Percentiles rank a stretch among this genome's conserved stretches.
Evolutionary conservation across 1,284 basidiomycete genomes (phyloP).

Genomic region (Spongiforma sp.): DNA sequence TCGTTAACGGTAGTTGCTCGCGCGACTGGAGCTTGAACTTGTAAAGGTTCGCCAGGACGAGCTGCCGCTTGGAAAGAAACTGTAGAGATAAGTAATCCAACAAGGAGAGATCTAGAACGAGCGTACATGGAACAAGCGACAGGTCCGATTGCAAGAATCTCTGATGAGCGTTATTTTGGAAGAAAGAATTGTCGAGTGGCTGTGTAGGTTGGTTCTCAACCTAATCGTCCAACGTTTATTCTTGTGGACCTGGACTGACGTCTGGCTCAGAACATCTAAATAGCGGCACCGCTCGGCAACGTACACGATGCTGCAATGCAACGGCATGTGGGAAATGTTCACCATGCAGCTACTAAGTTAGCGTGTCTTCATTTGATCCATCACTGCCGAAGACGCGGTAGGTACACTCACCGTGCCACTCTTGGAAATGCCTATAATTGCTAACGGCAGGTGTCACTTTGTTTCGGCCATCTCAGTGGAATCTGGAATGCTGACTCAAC

Average conservation of each 20-base stretch:
- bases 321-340: neutral
- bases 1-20: conserved; percentile 50
- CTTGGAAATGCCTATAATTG: neutral
- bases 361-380: neutral
- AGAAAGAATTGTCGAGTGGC: conserved; percentile 19
- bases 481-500: conserved; percentile 4
- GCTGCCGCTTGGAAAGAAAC: conserved; percentile 35
- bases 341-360: neutral
- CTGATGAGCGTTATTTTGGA: conserved; percentile 29
- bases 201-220: conserved; percentile 15
- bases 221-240: neutral
- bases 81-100: conserved; percentile 1
- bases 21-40: conserved; percentile 35
- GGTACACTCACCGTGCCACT: neutral
- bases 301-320: neutral
- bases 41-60: conserved; percentile 38
- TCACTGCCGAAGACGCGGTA: neutral
- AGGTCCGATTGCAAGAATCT: conserved; percentile 27
- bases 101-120: neutral
- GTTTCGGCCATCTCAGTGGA: neutral
- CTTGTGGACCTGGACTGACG: no score
- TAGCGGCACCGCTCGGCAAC: no score
- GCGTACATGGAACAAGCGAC: conserved; percentile 31
- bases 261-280: no score
- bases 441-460: neutral